Conservation (phyloP, 768 basidiomycete species). For the Russula compacta region DNA sequence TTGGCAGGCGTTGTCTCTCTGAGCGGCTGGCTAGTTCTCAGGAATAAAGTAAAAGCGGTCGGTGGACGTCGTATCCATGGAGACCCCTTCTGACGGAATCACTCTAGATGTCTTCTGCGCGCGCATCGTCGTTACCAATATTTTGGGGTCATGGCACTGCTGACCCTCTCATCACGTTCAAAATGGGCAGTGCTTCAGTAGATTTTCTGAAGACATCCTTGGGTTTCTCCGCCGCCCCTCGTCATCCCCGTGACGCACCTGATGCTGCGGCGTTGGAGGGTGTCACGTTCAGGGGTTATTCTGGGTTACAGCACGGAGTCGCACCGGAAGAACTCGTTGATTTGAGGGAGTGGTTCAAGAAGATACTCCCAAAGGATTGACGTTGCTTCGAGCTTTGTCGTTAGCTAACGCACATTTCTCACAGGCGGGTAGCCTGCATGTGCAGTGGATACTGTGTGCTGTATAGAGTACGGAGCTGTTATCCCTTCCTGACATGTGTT, state of each 20-base stretch:
- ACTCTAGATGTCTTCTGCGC: constrained; percentile 49
- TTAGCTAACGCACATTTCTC: not conserved
- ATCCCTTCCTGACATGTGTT: not conserved
- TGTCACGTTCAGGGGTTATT: constrained; percentile 58
- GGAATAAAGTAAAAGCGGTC: constrained; percentile 56
- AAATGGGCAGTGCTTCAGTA: constrained; percentile 45
- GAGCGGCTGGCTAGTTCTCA: constrained; percentile 74
- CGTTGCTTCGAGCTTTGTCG: not conserved
- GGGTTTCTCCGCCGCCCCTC: constrained; percentile 29
- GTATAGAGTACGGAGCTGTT: not conserved
- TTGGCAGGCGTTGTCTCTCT: constrained; percentile 65
- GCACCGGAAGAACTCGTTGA: constrained; percentile 59
- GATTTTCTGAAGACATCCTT: constrained; percentile 47
- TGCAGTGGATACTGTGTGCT: not conserved
- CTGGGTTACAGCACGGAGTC: constrained; percentile 58
- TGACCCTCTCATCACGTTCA: constrained; percentile 63
- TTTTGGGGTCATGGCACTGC: constrained; percentile 81
- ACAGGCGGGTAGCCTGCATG: not conserved
- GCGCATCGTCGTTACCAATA: constrained; percentile 56
- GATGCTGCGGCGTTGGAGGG: constrained; percentile 40
- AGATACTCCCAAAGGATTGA: constrained; percentile 33
- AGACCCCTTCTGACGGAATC: not conserved
- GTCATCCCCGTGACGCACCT: constrained; percentile 27
- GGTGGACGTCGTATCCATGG: constrained; percentile 20
- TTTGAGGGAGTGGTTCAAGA: constrained; percentile 61